phyloP scores from a whole-genome alignment of 176 grass and related monocot species.

The Cenchrus fungigraminus region DNA sequence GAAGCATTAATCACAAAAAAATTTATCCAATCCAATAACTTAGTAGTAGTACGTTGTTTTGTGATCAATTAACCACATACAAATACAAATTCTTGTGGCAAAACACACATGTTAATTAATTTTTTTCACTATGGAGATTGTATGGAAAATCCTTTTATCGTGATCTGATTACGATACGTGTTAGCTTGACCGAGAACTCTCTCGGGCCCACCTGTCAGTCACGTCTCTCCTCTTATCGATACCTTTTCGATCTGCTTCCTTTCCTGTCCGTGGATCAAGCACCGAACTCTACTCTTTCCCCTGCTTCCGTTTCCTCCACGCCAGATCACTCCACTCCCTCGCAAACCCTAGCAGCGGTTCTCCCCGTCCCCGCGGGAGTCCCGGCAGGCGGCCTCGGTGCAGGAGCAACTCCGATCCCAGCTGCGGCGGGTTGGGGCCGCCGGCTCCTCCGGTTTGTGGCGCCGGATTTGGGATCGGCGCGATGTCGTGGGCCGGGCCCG shows the following conservation, averaged over 20 bases:
- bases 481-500: constrained; percentile 60
- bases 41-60: not conserved
- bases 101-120: not conserved
- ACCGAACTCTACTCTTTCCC: not conserved
- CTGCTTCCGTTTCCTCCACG: constrained; percentile 21
- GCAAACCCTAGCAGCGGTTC: constrained; percentile 43
- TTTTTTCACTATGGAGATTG: not conserved
- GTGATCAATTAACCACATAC: not conserved
- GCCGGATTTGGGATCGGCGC: constrained; percentile 44
- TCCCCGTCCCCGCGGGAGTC: not conserved
- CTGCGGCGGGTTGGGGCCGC: not conserved
- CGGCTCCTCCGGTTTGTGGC: not conserved
- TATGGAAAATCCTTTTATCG: not conserved
- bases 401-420: not conserved
- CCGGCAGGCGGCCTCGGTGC: not conserved
- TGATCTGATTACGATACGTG: not conserved
- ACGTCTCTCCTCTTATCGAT: constrained; percentile 2
- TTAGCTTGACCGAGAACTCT: no score
- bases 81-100: not conserved
- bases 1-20: not conserved
- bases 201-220: constrained; percentile 36
- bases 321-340: not conserved
- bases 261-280: not conserved
- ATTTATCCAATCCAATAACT: no score
- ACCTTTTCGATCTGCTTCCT: not conserved